Evolutionary conservation across 1,284 basidiomycete genomes (phyloP).

Genomic region (Boletus hoseneyae): DNA sequence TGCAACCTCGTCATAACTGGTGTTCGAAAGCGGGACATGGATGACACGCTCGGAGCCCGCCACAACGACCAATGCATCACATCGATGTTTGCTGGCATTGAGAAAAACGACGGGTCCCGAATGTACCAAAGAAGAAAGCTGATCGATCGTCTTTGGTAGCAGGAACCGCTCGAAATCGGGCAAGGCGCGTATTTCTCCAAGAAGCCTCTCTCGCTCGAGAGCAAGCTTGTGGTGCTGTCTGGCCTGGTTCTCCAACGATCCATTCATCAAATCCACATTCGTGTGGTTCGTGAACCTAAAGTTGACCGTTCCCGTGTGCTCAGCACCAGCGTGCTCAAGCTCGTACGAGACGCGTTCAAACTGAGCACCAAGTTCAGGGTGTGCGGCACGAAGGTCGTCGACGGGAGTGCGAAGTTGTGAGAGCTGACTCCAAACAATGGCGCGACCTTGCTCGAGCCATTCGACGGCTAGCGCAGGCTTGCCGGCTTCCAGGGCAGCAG

Average conservation of each 20-base stretch:
- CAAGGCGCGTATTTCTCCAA: not conserved
- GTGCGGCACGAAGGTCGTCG: not conserved
- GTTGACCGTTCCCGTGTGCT: no score
- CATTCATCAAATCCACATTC: not conserved
- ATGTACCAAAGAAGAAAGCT: not conserved
- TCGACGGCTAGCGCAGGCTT: slow-evolving; percentile 2
- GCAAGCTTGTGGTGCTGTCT: not conserved
- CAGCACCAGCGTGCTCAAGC: not conserved
- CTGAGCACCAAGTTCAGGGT: not conserved
- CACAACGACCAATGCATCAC: slow-evolving; percentile 6
- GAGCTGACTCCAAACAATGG: slow-evolving; percentile 4
- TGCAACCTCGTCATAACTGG: not conserved
- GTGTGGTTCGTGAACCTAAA: not conserved
- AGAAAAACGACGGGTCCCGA: slow-evolving; percentile 5
- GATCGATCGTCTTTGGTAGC: slow-evolving; percentile 6
- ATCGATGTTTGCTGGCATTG: slow-evolving; percentile 5
- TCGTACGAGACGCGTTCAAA: not conserved
- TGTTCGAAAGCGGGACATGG: slow-evolving; percentile 4
- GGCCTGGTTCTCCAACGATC: not conserved
- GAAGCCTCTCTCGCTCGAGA: not conserved
- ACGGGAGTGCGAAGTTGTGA: slow-evolving; percentile 4
- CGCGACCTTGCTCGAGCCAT: slow-evolving; percentile 12
- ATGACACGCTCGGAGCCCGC: not conserved
- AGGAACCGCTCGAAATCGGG: slow-evolving; percentile 8
- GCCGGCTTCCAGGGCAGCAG: not conserved